A percentile compares a stretch with the other conserved stretches of the same genome.
Conservation (phyloP, 371 early-diverging fungal species). For the Rhizopus microsporus region DNA sequence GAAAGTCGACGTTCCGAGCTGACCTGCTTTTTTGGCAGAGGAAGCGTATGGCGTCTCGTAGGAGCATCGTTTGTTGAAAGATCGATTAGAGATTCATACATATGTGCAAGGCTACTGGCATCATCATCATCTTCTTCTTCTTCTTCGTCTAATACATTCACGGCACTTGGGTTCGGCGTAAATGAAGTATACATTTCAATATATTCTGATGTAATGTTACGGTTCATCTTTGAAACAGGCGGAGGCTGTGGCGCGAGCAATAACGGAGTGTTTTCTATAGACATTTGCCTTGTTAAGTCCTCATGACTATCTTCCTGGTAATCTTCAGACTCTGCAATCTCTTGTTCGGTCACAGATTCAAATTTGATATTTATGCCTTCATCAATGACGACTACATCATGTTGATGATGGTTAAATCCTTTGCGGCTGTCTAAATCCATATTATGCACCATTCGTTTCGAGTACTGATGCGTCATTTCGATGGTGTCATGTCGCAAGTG, state of each 20-base stretch:
- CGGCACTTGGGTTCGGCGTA: constrained; percentile 19
- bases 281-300: not conserved
- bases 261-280: not conserved
- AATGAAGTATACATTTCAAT: constrained; percentile 27
- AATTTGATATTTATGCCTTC: constrained; percentile 14
- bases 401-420: not conserved
- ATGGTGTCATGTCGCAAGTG: constrained; percentile 13
- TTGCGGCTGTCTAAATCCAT: constrained; percentile 20
- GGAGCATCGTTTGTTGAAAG: too few species aligned
- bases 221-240: constrained; percentile 7
- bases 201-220: constrained; percentile 27
- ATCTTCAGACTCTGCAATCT: constrained; percentile 7
- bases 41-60: too few species aligned
- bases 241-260: not conserved
- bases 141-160: not conserved
- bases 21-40: too few species aligned
- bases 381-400: constrained; percentile 3
- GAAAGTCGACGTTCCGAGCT: too few species aligned
- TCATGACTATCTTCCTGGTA: not conserved
- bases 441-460: constrained; percentile 11
- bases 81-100: too few species aligned
- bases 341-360: constrained; percentile 10
- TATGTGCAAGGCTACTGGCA: too few species aligned
- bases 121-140: not conserved
- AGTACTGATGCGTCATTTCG: constrained; percentile 16